A percentile compares a stretch with the other conserved stretches of the same genome.
Conservation (phyloP, 805 yeast species). For the Ogataea pini region DNA sequence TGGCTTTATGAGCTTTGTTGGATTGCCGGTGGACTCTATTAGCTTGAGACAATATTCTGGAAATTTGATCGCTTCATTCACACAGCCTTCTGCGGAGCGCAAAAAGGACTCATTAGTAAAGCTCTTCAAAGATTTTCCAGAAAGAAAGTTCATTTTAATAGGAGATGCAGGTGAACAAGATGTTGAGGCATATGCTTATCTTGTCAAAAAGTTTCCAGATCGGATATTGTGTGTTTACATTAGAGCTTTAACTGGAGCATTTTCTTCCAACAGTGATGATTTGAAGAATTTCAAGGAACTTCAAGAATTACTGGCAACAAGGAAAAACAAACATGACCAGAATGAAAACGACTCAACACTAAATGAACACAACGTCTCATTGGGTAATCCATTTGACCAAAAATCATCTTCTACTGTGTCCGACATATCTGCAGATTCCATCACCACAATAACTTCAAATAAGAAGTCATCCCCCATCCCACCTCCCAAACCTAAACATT, state of each 20-base stretch:
- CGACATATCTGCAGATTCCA: conserved; percentile 9
- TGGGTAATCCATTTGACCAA: conserved; percentile 2
- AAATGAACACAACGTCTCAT: not conserved
- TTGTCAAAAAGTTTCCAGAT: conserved; percentile 61
- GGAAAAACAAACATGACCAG: not conserved
- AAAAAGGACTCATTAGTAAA: conserved; percentile 66
- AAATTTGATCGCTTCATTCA: conserved; percentile 71
- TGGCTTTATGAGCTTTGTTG: conserved; percentile 54
- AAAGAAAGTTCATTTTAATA: conserved; percentile 74
- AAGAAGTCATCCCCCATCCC: conserved; percentile 39
- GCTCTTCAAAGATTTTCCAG: conserved; percentile 71
- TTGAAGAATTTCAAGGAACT: conserved; percentile 25
- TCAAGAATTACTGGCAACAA: conserved; percentile 18
- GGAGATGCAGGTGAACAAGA: conserved; percentile 98
- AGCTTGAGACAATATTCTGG: conserved; percentile 90
- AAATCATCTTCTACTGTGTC: conserved; percentile 18
- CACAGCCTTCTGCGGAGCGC: conserved; percentile 85
- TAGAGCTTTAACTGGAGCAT: conserved; percentile 69
- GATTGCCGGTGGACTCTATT: conserved; percentile 77
- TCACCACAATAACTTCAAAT: conserved; percentile 5
- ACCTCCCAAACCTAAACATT: conserved; percentile 47
- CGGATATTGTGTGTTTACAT: conserved; percentile 76
- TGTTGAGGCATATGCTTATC: conserved; percentile 81
- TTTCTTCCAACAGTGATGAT: conserved; percentile 55
- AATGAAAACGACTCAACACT: not conserved